Percentiles rank a stretch among this genome's conserved stretches.
Conservation (phyloP, 1,139 yeast species). For the Geotrichum carabidarum region DNA sequence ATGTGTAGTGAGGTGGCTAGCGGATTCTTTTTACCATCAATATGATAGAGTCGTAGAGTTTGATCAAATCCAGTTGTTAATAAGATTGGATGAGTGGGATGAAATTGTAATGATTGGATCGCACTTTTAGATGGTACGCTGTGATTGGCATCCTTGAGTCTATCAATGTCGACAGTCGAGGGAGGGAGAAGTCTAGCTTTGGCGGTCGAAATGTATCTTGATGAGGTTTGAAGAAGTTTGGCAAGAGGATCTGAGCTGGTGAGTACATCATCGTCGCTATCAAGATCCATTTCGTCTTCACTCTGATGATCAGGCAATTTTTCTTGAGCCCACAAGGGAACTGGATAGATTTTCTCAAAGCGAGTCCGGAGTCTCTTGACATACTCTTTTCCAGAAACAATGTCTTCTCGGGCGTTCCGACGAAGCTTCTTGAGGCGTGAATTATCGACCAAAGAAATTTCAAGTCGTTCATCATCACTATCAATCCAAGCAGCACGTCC, state of each 20-base stretch:
- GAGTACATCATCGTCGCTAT: conserved; percentile 40
- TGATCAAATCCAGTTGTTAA: conserved; percentile 91
- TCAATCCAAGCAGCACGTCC: conserved; percentile 75
- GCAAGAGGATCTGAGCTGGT: conserved; percentile 44
- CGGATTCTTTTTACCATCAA: conserved; percentile 83
- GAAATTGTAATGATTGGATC: conserved; percentile 78
- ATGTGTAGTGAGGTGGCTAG: conserved; percentile 78
- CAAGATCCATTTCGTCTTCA: conserved; percentile 34
- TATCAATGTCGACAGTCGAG: conserved; percentile 61
- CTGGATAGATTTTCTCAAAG: conserved; percentile 80
- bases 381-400: conserved; percentile 62
- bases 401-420: conserved; percentile 53
- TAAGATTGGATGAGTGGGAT: conserved; percentile 75
- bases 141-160: conserved; percentile 82
- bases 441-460: conserved; percentile 54
- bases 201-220: conserved; percentile 48
- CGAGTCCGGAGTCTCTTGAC: conserved; percentile 70
- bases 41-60: conserved; percentile 77
- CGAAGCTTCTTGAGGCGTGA: conserved; percentile 71
- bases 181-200: conserved; percentile 59
- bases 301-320: conserved; percentile 26
- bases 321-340: conserved; percentile 72
- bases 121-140: conserved; percentile 67
- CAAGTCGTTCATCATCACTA: conserved; percentile 78
- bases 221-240: conserved; percentile 55